Conservation (phyloP, 495 filamentous ascomycete species). For the Schizothecium vesticola region DNA sequence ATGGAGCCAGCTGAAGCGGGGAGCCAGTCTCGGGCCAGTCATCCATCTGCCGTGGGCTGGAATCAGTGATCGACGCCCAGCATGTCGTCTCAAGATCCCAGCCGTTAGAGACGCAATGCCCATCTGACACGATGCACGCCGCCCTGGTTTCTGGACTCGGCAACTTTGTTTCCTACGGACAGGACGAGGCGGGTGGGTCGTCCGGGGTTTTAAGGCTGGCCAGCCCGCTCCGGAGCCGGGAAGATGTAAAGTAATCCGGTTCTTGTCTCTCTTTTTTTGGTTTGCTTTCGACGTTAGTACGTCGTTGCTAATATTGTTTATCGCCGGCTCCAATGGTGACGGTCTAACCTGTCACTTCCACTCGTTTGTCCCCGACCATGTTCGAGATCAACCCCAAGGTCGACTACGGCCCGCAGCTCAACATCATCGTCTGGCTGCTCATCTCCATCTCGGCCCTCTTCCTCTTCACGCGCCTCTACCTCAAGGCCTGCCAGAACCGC, state of each 20-base stretch:
- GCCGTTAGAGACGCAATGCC: conserved; percentile 6
- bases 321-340: not conserved
- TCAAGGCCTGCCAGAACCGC: conserved; percentile 26
- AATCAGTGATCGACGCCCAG: conserved; percentile 6
- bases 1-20: not conserved
- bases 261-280: not conserved
- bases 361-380: not conserved
- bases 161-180: not conserved
- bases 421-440: conserved; percentile 20
- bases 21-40: not conserved
- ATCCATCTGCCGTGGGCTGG: not conserved
- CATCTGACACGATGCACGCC: conserved; percentile 5
- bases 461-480: conserved; percentile 25
- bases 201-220: not conserved
- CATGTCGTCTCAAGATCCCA: conserved; percentile 7
- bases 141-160: conserved; percentile 10
- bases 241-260: not conserved
- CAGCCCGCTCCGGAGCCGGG: not conserved
- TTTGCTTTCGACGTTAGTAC: not conserved
- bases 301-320: not conserved
- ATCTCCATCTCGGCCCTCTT: conserved; percentile 24
- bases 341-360: not conserved
- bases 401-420: conserved; percentile 24
- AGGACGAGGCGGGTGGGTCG: not conserved
- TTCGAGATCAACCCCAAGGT: conserved; percentile 1